Percentiles rank a stretch among this genome's conserved stretches.
Conservation (phyloP, 1,284 basidiomycete species). For the Trichosporon sp. region DNA sequence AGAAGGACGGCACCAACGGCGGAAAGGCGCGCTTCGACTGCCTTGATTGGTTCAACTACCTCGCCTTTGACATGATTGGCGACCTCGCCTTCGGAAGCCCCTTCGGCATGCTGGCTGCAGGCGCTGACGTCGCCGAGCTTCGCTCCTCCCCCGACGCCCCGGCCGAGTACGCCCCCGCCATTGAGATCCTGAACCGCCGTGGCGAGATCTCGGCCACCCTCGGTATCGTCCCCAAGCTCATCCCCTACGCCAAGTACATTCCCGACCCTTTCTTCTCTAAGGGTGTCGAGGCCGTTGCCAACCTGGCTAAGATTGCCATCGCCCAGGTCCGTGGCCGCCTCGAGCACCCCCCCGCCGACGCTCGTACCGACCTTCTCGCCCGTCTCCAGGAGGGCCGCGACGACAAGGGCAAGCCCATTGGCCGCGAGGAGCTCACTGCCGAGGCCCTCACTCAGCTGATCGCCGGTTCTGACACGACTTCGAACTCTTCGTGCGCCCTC, state of each 20-base stretch:
- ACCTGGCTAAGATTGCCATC: slow-evolving; percentile 77
- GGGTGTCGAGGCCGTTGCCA: slow-evolving; percentile 69
- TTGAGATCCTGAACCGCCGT: slow-evolving; percentile 83
- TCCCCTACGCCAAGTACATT: slow-evolving; percentile 66
- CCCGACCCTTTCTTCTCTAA: slow-evolving; percentile 70
- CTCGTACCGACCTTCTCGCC: slow-evolving; percentile 73
- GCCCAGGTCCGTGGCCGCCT: slow-evolving; percentile 77
- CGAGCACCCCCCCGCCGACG: slow-evolving; percentile 59
- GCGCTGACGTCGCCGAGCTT: slow-evolving; percentile 71
- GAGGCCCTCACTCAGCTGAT: slow-evolving; percentile 84
- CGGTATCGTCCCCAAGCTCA: slow-evolving; percentile 68
- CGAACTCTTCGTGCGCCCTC: slow-evolving; percentile 83
- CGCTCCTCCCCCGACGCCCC: slow-evolving; percentile 56
- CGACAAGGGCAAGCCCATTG: slow-evolving; percentile 64
- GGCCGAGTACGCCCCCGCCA: slow-evolving; percentile 68
- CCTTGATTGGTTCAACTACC: slow-evolving; percentile 75
- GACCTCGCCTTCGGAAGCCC: slow-evolving; percentile 82
- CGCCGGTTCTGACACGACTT: slow-evolving; percentile 65
- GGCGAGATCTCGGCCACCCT: slow-evolving; percentile 84
- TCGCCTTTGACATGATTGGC: slow-evolving; percentile 86
- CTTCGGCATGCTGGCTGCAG: slow-evolving; percentile 83
- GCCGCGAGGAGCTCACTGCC: slow-evolving; percentile 70
- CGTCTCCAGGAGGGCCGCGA: slow-evolving; percentile 78
- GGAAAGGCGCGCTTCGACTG: slow-evolving; percentile 67
- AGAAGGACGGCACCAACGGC: slow-evolving; percentile 58